Conservation (phyloP, 2,329 filamentous ascomycete species). For the Coleophoma cylindrospora region DNA sequence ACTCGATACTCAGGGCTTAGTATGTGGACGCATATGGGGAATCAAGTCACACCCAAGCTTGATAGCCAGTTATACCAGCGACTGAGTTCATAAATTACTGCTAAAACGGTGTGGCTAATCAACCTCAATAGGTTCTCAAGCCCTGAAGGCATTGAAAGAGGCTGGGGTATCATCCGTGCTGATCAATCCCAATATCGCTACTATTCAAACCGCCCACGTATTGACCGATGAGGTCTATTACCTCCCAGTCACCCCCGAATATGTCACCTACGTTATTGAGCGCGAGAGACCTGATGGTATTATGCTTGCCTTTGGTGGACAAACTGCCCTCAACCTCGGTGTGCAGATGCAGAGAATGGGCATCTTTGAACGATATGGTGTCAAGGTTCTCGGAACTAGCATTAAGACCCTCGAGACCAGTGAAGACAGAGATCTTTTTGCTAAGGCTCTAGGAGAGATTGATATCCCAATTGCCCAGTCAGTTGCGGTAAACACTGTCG, state of each 20-base stretch:
- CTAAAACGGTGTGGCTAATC: constrained; percentile 12
- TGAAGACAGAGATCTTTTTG: constrained; percentile 94
- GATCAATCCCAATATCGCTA: constrained; percentile 97
- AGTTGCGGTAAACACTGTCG: constrained; percentile 84
- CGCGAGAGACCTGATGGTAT: constrained; percentile 94
- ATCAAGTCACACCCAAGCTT: constrained; percentile 9
- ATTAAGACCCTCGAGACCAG: constrained; percentile 90
- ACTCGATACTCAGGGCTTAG: too few species aligned
- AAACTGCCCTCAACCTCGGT: constrained; percentile 94
- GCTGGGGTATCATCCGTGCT: constrained; percentile 86
- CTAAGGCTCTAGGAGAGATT: constrained; percentile 94
- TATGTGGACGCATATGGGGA: too few species aligned
- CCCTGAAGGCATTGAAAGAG: constrained; percentile 94
- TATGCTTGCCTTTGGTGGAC: constrained; percentile 94
- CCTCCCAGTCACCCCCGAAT: constrained; percentile 94
- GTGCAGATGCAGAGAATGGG: constrained; percentile 97
- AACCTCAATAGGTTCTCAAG: constrained; percentile 70
- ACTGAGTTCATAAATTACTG: too few species aligned
- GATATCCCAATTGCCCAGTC: constrained; percentile 96
- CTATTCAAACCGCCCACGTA: constrained; percentile 94
- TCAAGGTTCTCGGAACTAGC: constrained; percentile 93
- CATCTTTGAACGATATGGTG: constrained; percentile 89
- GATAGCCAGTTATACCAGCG: too few species aligned
- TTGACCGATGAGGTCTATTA: constrained; percentile 98
- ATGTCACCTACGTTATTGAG: constrained; percentile 96